phyloP scores from a whole-genome alignment of 257 asterid genomes.

The Solanum rostratum region DNA sequence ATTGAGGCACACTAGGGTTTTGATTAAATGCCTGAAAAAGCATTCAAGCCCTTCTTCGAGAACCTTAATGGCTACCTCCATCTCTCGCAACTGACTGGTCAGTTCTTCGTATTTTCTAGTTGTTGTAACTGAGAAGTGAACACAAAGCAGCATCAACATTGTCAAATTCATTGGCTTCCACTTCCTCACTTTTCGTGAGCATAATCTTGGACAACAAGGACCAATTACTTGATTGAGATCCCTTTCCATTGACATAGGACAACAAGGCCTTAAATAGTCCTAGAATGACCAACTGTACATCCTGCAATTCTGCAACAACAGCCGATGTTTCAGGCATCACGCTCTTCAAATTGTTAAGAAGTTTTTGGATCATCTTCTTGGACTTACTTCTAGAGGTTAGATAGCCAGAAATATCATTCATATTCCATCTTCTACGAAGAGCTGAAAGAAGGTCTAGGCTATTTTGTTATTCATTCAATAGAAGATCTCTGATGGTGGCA shows the following conservation, averaged over 20 bases:
- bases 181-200: conserved; percentile 7
- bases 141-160: conserved; percentile 12
- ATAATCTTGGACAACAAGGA: conserved; percentile 25
- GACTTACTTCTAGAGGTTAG: conserved; percentile 9
- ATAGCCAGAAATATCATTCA: conserved; percentile 2
- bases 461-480: conserved; percentile 8
- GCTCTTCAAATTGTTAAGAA: conserved; percentile 11
- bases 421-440: conserved; percentile 17
- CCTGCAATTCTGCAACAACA: conserved; percentile 5
- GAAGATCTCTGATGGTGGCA: conserved; percentile 16
- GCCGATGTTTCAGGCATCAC: conserved; percentile 13
- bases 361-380: conserved; percentile 24
- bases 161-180: conserved; percentile 18
- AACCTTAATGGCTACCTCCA: conserved; percentile 15
- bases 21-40: conserved; percentile 22
- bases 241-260: conserved; percentile 7
- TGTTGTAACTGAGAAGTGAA: background rate
- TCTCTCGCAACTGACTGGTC: conserved; percentile 12
- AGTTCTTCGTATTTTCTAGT: background rate
- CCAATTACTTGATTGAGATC: conserved; percentile 16
- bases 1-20: conserved; percentile 29
- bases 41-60: conserved; percentile 23
- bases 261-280: conserved; percentile 10
- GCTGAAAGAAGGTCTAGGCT: conserved; percentile 18
- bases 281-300: conserved; percentile 16